Conservation (phyloP, 78 protist genomes). For the Protostelium mycophagum region DNA sequence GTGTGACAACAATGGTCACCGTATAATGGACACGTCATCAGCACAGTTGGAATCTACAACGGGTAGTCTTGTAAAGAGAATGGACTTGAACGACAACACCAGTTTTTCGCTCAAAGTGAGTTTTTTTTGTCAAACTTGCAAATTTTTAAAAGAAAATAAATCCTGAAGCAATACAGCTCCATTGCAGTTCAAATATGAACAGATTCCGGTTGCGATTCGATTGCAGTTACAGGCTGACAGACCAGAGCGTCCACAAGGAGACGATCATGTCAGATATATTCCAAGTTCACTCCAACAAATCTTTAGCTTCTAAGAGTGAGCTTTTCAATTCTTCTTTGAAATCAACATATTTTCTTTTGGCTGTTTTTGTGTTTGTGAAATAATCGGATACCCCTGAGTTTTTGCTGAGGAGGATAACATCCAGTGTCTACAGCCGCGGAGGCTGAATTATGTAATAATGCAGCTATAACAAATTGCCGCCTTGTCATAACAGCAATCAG, state of each 20-base stretch:
- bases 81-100: not conserved
- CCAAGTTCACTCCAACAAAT: not conserved
- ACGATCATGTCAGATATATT: not conserved
- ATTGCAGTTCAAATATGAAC: not conserved
- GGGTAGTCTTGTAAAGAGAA: not conserved
- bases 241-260: not conserved
- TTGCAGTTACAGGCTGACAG: not conserved
- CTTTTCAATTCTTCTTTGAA: no score
- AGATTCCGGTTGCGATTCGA: not conserved
- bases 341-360: no score
- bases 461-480: not conserved
- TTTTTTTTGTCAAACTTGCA: not conserved
- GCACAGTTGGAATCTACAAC: not conserved
- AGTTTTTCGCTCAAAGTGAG: not conserved
- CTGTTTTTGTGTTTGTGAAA: no score
- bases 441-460: not conserved
- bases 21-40: not conserved
- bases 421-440: no score
- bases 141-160: not conserved
- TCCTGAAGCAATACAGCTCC: not conserved
- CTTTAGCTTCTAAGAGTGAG: not conserved
- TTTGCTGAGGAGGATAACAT: no score
- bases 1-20: not conserved
- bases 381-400: no score
- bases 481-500: no score